Conservation (phyloP, 1,284 basidiomycete genomes). For the Puccinia polysora region DNA sequence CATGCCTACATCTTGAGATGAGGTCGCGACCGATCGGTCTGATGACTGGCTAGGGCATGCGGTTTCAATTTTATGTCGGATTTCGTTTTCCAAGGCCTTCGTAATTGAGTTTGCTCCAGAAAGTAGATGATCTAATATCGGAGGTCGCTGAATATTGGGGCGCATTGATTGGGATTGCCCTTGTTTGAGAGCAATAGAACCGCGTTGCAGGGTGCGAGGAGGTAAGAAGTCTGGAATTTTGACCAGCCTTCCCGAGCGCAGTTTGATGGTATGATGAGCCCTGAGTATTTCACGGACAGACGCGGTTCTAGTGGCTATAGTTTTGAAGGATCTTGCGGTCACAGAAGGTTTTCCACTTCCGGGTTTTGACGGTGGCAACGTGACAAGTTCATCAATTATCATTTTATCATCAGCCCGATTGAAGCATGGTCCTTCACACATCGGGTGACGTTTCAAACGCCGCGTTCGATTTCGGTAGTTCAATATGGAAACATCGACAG, state of each 20-base stretch:
- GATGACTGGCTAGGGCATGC: background rate
- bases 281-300: background rate
- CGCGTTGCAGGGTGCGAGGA: too few relatives aligned
- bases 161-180: background rate
- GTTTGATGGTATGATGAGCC: background rate
- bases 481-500: background rate
- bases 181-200: too few relatives aligned
- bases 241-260: constrained; percentile 5
- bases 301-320: background rate
- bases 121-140: background rate
- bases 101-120: constrained; percentile 30
- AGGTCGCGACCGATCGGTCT: background rate
- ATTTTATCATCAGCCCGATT: too few relatives aligned
- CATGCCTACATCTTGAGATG: too few relatives aligned
- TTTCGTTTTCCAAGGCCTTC: constrained; percentile 28
- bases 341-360: background rate
- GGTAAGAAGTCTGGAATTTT: constrained; percentile 1
- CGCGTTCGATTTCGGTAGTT: background rate
- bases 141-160: background rate
- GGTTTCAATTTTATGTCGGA: constrained; percentile 1
- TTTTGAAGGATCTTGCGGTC: background rate
- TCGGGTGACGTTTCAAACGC: background rate
- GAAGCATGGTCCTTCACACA: too few relatives aligned
- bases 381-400: too few relatives aligned
- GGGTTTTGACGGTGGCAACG: too few relatives aligned